A percentile compares a stretch with the other conserved stretches of the same genome.
These are phyloP conservation scores for Chrysoporthe austroafricana DNA, from an alignment of 2,329 filamentous ascomycete species.

Conservation along the genomic window DNA sequence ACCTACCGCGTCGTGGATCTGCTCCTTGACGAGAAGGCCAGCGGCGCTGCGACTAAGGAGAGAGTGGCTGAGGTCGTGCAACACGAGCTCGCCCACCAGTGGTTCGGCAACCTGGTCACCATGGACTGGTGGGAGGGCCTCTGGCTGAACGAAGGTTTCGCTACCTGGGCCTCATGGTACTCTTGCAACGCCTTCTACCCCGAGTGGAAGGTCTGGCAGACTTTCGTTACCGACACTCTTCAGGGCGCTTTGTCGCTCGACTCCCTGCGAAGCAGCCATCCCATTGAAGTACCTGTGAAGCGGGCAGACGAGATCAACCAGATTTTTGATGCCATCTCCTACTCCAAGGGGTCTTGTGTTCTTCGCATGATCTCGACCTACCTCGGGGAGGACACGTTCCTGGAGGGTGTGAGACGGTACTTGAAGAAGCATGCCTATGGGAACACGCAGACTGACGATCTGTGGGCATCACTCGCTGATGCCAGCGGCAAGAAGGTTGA, in stretches of 20 bases:
- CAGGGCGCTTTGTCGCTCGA: slow-evolving; percentile 87
- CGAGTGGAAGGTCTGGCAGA: slow-evolving; percentile 98
- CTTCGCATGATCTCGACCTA: slow-evolving; percentile 97
- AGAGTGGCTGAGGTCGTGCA: slow-evolving; percentile 94
- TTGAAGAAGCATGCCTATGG: slow-evolving; percentile 96
- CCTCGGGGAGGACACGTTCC: slow-evolving; percentile 87
- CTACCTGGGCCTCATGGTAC: slow-evolving; percentile 84
- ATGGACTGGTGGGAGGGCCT: slow-evolving; percentile 95
- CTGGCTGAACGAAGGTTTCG: slow-evolving; percentile 90
- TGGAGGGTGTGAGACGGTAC: slow-evolving; percentile 88
- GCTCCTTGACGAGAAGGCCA: slow-evolving; percentile 88
- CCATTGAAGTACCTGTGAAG: slow-evolving; percentile 95
- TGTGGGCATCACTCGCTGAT: slow-evolving; percentile 86
- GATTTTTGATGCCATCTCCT: slow-evolving; percentile 97
- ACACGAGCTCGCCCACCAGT: slow-evolving; percentile 93
- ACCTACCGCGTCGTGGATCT: slow-evolving; percentile 94
- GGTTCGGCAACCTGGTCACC: slow-evolving; percentile 89
- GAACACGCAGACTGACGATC: slow-evolving; percentile 87
- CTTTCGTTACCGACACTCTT: slow-evolving; percentile 90
- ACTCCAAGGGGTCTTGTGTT: slow-evolving; percentile 95
- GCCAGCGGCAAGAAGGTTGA: slow-evolving; percentile 91
- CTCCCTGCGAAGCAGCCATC: slow-evolving; percentile 90
- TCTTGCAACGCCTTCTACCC: slow-evolving; percentile 94
- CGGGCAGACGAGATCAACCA: slow-evolving; percentile 95
- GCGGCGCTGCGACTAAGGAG: slow-evolving; percentile 86